Conservation (phyloP, 2,329 filamentous ascomycete genomes). For the Colletotrichum truncatum region DNA sequence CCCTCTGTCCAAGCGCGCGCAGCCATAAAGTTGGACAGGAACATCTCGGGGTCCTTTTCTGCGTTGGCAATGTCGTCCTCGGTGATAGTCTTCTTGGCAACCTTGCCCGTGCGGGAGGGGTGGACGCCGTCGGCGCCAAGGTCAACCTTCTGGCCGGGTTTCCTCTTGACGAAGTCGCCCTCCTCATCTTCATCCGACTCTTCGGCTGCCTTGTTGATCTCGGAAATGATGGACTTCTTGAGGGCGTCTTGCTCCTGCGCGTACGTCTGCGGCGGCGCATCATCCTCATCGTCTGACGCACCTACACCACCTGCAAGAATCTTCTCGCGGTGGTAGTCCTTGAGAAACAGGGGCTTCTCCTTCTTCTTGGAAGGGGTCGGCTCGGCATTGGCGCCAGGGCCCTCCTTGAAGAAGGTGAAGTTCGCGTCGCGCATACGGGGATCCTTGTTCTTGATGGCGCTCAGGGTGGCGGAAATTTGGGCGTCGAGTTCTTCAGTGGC, state of each 20-base stretch:
- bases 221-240: slow-evolving; percentile 79
- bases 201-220: slow-evolving; percentile 75
- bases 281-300: slow-evolving; percentile 67
- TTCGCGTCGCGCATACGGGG: slow-evolving; percentile 88
- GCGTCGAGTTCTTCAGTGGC: slow-evolving; percentile 86
- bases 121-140: slow-evolving; percentile 57
- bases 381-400: slow-evolving; percentile 41
- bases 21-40: slow-evolving; percentile 95
- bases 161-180: slow-evolving; percentile 81
- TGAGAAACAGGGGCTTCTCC: slow-evolving; percentile 85
- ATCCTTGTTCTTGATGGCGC: slow-evolving; percentile 90
- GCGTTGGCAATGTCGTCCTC: slow-evolving; percentile 77
- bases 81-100: slow-evolving; percentile 49
- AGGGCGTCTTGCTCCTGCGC: slow-evolving; percentile 87
- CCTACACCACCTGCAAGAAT: slow-evolving; percentile 76
- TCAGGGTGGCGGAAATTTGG: slow-evolving; percentile 86
- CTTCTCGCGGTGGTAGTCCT: slow-evolving; percentile 92
- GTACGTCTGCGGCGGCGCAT: slow-evolving; percentile 73
- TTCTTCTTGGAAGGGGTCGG: slow-evolving; percentile 61
- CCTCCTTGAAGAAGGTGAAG: slow-evolving; percentile 75
- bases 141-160: slow-evolving; percentile 57
- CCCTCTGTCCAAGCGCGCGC: slow-evolving; percentile 84
- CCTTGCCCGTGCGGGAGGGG: slow-evolving; percentile 58
- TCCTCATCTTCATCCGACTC: slow-evolving; percentile 64
- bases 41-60: slow-evolving; percentile 89